A percentile compares a stretch with the other conserved stretches of the same genome.
phyloP scores from a whole-genome alignment of 2,329 filamentous ascomycete species.

The Monosporascus sp. region DNA sequence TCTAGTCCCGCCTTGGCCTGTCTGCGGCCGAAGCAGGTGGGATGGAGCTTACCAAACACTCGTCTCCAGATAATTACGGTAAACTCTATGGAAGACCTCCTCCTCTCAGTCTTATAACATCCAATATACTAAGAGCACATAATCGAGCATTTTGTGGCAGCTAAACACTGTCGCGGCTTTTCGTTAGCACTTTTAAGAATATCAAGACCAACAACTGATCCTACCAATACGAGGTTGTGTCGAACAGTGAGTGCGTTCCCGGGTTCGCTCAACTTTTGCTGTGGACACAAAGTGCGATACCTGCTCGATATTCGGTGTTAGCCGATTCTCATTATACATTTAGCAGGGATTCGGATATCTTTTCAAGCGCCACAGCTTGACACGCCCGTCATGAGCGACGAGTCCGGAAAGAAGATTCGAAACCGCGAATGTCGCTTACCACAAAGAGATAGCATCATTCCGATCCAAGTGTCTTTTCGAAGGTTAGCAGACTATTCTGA shows the following conservation, averaged over 20 bases:
- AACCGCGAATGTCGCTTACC: conserved; percentile 1
- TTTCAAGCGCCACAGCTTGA: neutral
- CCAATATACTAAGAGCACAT: too few relatives aligned
- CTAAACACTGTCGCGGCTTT: too few relatives aligned
- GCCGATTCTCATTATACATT: neutral
- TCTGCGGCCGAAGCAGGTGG: too few relatives aligned
- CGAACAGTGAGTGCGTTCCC: conserved; percentile 8
- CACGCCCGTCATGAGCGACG: neutral
- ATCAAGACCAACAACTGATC: neutral
- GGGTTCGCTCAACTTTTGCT: conserved; percentile 15
- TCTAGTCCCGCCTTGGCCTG: too few relatives aligned
- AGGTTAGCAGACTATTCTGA: conserved; percentile 6
- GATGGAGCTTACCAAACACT: too few relatives aligned
- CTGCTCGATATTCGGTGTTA: neutral
- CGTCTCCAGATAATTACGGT: too few relatives aligned
- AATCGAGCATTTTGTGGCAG: too few relatives aligned
- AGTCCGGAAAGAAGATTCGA: neutral
- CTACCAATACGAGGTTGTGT: conserved; percentile 12
- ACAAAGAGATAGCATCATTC: conserved; percentile 22
- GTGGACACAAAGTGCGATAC: conserved; percentile 24
- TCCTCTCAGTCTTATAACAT: too few relatives aligned
- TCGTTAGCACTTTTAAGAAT: too few relatives aligned
- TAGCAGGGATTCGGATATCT: neutral
- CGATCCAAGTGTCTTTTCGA: conserved; percentile 23
- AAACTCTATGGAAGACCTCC: too few relatives aligned